phyloP scores from a whole-genome alignment of 352 stramenopile genomes.

The Phytopythium boreale region DNA sequence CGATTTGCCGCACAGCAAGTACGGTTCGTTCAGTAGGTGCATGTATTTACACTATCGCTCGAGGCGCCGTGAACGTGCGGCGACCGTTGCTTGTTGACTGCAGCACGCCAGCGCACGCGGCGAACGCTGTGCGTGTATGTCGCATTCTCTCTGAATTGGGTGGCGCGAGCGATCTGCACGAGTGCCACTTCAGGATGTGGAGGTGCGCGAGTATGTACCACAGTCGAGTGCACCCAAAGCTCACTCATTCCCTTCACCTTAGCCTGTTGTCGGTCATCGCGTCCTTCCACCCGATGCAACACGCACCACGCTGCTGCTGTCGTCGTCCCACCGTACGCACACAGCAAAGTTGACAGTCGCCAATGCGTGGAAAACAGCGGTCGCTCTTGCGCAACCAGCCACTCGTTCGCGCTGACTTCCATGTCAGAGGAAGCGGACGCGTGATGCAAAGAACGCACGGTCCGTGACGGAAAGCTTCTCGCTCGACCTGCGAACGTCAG shows the following conservation, averaged over 20 bases:
- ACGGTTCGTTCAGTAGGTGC: too few relatives aligned
- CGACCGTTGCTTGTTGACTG: background rate
- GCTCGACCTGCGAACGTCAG: background rate
- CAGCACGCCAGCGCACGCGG: background rate
- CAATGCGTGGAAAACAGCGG: background rate
- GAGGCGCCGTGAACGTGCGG: background rate
- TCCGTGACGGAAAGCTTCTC: background rate
- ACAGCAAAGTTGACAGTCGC: background rate
- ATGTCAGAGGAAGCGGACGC: background rate
- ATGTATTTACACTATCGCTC: too few relatives aligned
- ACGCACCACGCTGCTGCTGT: background rate
- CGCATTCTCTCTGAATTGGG: background rate
- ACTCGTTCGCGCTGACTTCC: background rate
- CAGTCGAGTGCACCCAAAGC: background rate
- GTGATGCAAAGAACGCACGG: slow-evolving; percentile 1
- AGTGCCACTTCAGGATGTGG: background rate
- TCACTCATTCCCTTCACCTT: background rate
- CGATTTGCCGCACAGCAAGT: too few relatives aligned
- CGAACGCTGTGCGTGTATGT: background rate
- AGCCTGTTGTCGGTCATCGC: background rate
- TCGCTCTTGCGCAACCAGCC: slow-evolving; percentile 1
- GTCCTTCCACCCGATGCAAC: background rate
- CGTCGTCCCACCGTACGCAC: slow-evolving; percentile 6
- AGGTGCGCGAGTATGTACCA: background rate
- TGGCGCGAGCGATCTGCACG: background rate